Conservation (phyloP, 106 monocot genomes). For the Dendrobium officinale region DNA sequence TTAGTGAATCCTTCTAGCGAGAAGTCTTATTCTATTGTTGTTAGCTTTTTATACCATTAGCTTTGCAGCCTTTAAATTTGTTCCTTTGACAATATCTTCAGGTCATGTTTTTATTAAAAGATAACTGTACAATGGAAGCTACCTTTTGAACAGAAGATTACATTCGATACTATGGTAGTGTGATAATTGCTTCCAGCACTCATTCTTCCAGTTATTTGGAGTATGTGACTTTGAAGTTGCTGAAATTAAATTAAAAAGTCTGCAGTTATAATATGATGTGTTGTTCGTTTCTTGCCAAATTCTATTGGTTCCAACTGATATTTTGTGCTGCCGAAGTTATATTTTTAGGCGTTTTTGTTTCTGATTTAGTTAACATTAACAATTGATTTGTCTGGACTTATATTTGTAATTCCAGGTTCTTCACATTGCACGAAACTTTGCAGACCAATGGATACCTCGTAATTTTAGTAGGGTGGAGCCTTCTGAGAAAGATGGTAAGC, state of each 20-base stretch:
- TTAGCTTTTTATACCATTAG: too few relatives aligned
- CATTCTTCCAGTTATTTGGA: background rate
- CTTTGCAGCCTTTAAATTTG: background rate
- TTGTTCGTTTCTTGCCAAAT: background rate
- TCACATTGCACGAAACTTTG: slow-evolving; percentile 65
- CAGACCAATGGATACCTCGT: slow-evolving; percentile 63
- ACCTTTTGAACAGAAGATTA: too few relatives aligned
- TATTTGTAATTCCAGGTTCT: slow-evolving; percentile 51
- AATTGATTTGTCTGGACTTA: background rate
- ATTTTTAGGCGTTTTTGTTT: background rate
- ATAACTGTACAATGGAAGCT: background rate
- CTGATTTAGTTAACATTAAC: background rate
- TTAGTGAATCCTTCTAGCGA: background rate
- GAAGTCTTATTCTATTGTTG: background rate
- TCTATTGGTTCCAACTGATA: background rate
- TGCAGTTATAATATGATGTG: background rate
- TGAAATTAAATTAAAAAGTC: background rate
- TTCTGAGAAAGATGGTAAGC: slow-evolving; percentile 25
- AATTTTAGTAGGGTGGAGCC: slow-evolving; percentile 25
- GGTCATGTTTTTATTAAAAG: background rate
- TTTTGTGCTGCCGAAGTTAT: background rate
- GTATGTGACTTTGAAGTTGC: background rate
- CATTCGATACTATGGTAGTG: too few relatives aligned
- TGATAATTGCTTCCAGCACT: background rate
- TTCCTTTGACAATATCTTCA: background rate